Base-by-base conservation (phyloP, 352 stramenopile species). In the Aphanomyces invadans region DNA sequence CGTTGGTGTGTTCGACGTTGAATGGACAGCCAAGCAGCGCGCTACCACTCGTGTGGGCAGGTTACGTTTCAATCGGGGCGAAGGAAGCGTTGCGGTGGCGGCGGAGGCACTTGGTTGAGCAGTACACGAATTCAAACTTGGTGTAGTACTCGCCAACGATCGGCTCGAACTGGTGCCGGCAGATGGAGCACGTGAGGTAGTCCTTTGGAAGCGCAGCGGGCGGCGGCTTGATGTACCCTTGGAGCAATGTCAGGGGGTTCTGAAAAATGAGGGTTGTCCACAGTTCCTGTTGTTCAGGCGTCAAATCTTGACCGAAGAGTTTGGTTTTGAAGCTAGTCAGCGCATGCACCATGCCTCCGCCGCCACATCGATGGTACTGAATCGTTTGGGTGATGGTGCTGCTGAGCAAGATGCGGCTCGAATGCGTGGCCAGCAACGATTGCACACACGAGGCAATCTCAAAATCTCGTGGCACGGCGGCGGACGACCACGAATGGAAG, bases 131-230 rank as follows among this genome's bases (percentile, higher is more conserved):
- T 57, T 75, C 69, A 55, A 91, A 92, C 73, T 94, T 94, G 52
- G 85, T 87, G 42, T 90, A 94, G 70, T 92, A 94, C 69, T 94
- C 83, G 28, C 85, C 85, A 19, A 88, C 83, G 62, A 94, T 84
- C 9, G 85, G 85, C 71, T 94, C 85, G 64, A 94, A 94, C 59
- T 70, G 74, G 28, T 79, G 75, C 5, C 54, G 36, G 70, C 85
- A 94, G 63, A 94, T 87, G 26, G 75, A 89, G 71, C 85, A 94
- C 45, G 76, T 71, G 36, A 92, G 62, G 42, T 81, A 91, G 60
- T 89, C 74, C 61, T 92, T 91, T 28, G 83, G 83, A 59, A 86
- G 76, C 19, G 71, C 73, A 0, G 80, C 74, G n/a, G 71, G 68
- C 23, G 73, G 73, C 26, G 81, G 85, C 33, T 83, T 59, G 9